A percentile compares a stretch with the other conserved stretches of the same genome.
Conservation (phyloP, 495 filamentous ascomycete genomes). For the Aeminium ludgeri region DNA sequence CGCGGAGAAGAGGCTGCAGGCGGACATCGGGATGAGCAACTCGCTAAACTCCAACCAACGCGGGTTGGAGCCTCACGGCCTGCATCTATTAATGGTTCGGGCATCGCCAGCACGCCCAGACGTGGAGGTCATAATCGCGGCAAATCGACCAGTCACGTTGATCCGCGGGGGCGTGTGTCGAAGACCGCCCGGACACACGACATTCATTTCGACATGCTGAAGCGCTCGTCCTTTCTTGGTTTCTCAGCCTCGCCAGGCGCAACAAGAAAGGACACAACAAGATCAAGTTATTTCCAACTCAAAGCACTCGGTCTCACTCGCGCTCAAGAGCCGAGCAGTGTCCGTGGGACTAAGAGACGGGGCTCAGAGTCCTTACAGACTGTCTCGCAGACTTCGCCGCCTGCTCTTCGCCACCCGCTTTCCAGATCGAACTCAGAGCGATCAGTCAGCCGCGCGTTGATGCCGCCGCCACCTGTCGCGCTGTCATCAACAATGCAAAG, state of each 20-base stretch:
- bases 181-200: background rate
- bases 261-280: conserved; percentile 19
- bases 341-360: conserved; percentile 1
- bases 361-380: background rate
- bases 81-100: conserved; percentile 4
- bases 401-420: background rate
- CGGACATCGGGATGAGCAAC: background rate
- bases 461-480: conserved; percentile 3
- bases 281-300: conserved; percentile 30
- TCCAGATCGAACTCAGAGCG: background rate
- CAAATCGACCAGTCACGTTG: conserved; percentile 13
- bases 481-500: background rate
- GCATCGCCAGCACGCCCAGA: background rate
- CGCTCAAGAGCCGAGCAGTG: background rate
- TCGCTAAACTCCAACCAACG: background rate
- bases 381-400: conserved; percentile 3
- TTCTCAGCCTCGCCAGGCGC: background rate
- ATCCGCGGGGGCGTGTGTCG: conserved; percentile 7
- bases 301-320: conserved; percentile 29
- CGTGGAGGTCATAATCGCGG: conserved; percentile 5
- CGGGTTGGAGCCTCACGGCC: conserved; percentile 3
- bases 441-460: background rate
- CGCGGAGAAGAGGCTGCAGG: background rate
- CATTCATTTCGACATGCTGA: conserved; percentile 7
- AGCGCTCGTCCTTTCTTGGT: conserved; percentile 11